Evolutionary conservation across 176 grass and related monocot species (phyloP).

Genomic region (Oropetium thomaeum): DNA sequence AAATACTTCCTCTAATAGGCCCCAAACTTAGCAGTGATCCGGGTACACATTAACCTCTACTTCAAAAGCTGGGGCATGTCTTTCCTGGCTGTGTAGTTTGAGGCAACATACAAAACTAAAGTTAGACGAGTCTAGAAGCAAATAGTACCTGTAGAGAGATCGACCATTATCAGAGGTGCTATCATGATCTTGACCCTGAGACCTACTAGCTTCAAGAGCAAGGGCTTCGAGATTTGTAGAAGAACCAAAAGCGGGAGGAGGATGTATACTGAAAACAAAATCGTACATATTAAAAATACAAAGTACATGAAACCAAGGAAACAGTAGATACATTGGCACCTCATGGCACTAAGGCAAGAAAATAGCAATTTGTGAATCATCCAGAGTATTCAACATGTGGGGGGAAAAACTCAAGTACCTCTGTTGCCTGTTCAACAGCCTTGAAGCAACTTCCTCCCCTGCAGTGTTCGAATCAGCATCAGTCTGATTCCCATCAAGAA

Average conservation of each 20-base stretch:
- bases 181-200: constrained; percentile 54
- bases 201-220: constrained; percentile 70
- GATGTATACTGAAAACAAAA: constrained; percentile 60
- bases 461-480: constrained; percentile 60
- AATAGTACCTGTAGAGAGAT: constrained; percentile 57
- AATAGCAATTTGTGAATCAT: not conserved
- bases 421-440: constrained; percentile 56
- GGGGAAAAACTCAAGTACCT: constrained; percentile 57
- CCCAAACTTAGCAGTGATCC: not conserved
- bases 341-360: not conserved
- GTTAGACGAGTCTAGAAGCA: not conserved
- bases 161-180: constrained; percentile 52
- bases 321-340: not conserved
- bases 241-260: constrained; percentile 94
- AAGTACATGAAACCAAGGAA: not conserved
- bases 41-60: not conserved
- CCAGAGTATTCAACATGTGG: constrained; percentile 18
- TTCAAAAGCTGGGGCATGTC: not conserved
- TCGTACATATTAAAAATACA: constrained; percentile 25
- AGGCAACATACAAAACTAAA: not conserved
- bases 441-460: constrained; percentile 70
- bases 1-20: constrained; percentile 36
- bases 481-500: constrained; percentile 68
- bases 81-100: not conserved
- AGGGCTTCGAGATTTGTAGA: constrained; percentile 89